Evolutionary conservation across 305 asterid species (phyloP), one percentile per base, ranked within the genome.

Genomic region (Caryopteris hybrid): DNA sequence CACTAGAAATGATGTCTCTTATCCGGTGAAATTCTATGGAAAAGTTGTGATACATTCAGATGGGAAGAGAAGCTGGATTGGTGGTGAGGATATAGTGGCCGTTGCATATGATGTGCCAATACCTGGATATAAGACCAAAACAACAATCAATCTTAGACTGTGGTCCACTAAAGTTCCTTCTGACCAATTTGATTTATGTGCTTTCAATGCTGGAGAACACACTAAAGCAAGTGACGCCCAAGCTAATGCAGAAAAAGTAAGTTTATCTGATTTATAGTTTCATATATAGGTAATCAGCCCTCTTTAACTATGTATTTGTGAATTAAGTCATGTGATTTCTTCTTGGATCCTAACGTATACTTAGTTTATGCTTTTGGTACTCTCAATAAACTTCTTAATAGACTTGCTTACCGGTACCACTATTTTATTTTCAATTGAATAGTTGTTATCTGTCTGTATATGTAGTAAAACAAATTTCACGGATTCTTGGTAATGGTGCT

Each of bases 101-200:
- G 89, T 85, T 68, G 98, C 96, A 17, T 84, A 79, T 78, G 96
- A 92, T 74, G 95, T 86, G 73, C 98, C 98, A 61, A 92, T 92
- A 69, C 96, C 96, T 59, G 98, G 98, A 70, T 92, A 87, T 71
- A 87, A 81, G 64, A 89, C 96, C 66, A 89, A 79, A 76, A 84
- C 94, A 23, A 87, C 96, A n/a, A 88, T 83, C 74, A 89, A 81
- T 76, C 92, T 92, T 64, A 83, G 98, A 62, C 69, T 92, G 64
- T 92, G 98, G 96, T 87, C 96, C 67, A 92, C 96, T 27, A 88
- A 87, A 75, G 98, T 85, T 69, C 82, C 92, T 14, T 84, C 96
- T 43, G 84, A 78, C 53, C 84, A 78, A 58, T 80, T 92, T 74
- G 91, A 92, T 82, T 85, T 92, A 68, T 41, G 45, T 67, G 85